phyloP scores from a whole-genome alignment of 257 asterid species.

The Nemophila menziesii region DNA sequence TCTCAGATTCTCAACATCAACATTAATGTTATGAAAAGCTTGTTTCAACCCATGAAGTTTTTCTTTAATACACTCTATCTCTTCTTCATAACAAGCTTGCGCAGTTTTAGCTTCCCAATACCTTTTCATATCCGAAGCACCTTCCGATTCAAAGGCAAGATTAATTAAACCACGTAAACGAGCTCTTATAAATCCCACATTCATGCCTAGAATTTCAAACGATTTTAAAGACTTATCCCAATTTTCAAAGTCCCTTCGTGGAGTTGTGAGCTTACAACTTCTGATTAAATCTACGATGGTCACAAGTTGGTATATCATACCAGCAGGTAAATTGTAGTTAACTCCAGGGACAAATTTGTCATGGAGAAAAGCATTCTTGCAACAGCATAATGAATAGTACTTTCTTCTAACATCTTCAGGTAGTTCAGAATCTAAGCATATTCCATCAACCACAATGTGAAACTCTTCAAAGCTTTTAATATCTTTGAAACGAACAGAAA shows the following conservation, averaged over 20 bases:
- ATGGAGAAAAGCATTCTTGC: conserved; percentile 43
- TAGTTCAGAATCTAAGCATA: conserved; percentile 48
- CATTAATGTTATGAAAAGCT: conserved; percentile 19
- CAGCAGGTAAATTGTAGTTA: conserved; percentile 45
- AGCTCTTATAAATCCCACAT: conserved; percentile 45
- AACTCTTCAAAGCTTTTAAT: conserved; percentile 43
- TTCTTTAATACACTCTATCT: conserved; percentile 32
- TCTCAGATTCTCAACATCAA: conserved; percentile 30
- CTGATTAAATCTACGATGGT: conserved; percentile 36
- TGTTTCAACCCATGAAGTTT: conserved; percentile 41
- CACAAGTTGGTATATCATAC: conserved; percentile 40
- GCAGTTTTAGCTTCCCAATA: conserved; percentile 33
- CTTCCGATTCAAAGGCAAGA: conserved; percentile 43
- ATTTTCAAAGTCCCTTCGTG: conserved; percentile 41
- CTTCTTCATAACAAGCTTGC: conserved; percentile 22
- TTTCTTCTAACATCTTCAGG: conserved; percentile 34
- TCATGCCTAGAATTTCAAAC: conserved; percentile 57
- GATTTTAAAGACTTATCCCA: conserved; percentile 67
- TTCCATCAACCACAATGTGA: conserved; percentile 46
- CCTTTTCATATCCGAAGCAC: conserved; percentile 28
- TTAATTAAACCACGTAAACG: conserved; percentile 30
- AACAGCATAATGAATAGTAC: conserved; percentile 51
- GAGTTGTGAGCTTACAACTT: conserved; percentile 37
- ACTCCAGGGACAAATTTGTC: conserved; percentile 51
- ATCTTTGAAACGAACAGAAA: conserved; percentile 29